phyloP scores from a whole-genome alignment of 2,329 filamentous ascomycete species.

The Fusarium sp. region DNA sequence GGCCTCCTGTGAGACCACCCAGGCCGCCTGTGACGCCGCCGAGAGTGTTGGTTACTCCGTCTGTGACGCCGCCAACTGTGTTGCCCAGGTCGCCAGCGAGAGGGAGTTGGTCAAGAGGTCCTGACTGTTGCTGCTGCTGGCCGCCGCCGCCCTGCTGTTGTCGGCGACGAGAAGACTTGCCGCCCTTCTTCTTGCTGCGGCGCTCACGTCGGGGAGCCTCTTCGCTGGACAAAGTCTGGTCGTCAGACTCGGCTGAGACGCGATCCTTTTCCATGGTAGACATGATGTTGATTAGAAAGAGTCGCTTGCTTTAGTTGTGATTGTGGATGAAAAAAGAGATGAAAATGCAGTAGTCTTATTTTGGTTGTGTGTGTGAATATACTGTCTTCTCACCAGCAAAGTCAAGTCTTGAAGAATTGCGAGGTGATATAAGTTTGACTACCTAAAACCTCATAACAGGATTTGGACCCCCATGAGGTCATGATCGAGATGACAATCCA shows the following conservation, averaged over 20 bases:
- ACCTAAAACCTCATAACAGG: constrained; percentile 46
- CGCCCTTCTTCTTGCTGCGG: constrained; percentile 52
- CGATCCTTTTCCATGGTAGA: constrained; percentile 50
- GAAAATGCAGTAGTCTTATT: neutral
- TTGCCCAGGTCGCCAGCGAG: constrained; percentile 55
- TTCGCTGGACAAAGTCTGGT: constrained; percentile 44
- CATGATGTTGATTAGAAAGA: constrained; percentile 32
- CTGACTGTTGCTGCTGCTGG: constrained; percentile 35
- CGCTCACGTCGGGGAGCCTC: constrained; percentile 46
- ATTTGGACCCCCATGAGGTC: constrained; percentile 52
- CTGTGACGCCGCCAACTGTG: constrained; percentile 58
- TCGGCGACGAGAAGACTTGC: constrained; percentile 45
- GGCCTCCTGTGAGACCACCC: constrained; percentile 57
- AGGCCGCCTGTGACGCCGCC: constrained; percentile 58
- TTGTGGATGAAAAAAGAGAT: neutral
- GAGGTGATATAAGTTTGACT: constrained; percentile 46
- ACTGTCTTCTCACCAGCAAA: constrained; percentile 12
- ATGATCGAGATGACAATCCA: constrained; percentile 44
- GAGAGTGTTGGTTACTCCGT: constrained; percentile 59
- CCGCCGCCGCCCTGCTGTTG: constrained; percentile 39
- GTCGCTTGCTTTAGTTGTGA: constrained; percentile 14
- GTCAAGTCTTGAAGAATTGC: constrained; percentile 23
- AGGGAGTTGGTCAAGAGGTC: constrained; percentile 57
- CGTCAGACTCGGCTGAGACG: constrained; percentile 46
- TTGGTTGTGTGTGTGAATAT: neutral